Base-by-base conservation (phyloP, 2,329 filamentous ascomycete genomes). In the Beauveria bassiana region DNA sequence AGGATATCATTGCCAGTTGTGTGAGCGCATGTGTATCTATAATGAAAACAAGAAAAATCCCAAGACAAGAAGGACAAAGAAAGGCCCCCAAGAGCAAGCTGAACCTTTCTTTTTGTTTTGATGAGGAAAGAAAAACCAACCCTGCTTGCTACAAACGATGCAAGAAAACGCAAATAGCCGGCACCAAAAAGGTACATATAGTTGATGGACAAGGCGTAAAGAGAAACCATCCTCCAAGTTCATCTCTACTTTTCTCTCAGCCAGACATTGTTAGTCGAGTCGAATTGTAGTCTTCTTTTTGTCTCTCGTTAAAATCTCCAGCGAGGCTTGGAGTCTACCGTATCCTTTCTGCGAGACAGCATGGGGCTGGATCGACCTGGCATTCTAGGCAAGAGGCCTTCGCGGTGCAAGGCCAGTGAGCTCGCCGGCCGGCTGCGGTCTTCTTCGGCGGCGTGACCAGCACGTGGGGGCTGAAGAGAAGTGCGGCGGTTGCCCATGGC, bases 311-410 rank as follows among this genome's bases (percentile, higher is more conserved):
- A 78, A 61, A 68, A 74, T 59, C 79, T 76, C 82, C 82, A 85
- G 62, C 78, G 76, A 16, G 81, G 82, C 67, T 77, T 77, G 1
- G 68, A 55, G 28, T 76, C 70, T n/a, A 65, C 70, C 16, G 69
- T 63, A 64, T 42, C 67, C 75, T 72, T 71, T 66, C 74, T 75
- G 46, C 74, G 72, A 72, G 80, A 78, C 14, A 69, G 71, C 49
- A 57, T 56, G 2, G 56, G 57, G 38, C 62, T 59, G 45, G 56
- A 31, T 18, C 50, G 62, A 8, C 58, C 50, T 3, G 62, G 62
- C 52, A 59, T 61, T 61, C 80, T 75, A 20, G 84, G 83, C 24
- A 87, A 72, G 62, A 86, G 68, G 66, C 83, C 86, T 5, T 72
- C 76, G 34, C 84, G 79, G 20, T 42, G 68, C 2, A 74, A 72